Evolutionary conservation across 1,139 yeast species (phyloP), one percentile per base, ranked within the genome.

Genomic region (Ogataea hybrid): DNA sequence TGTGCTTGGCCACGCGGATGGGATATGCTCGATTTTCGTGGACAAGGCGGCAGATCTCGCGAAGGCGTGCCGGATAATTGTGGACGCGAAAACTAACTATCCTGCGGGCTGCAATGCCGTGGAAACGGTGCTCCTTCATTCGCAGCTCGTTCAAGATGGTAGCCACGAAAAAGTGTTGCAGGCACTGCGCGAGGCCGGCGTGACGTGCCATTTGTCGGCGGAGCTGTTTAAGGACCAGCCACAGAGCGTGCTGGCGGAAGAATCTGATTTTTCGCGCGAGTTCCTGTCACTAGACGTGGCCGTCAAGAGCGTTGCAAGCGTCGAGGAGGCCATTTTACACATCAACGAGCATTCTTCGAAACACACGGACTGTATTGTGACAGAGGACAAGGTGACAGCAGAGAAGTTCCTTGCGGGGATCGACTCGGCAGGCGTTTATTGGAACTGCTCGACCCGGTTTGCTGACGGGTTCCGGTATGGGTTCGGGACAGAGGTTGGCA

Each of bases 381-480:
- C 98, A 1, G 86, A 84, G 52, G 69, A 78, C 52, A 75, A 84
- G 57, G 71, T 58, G 5, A 69, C 68, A 6, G 97, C 98, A 0
- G 84, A 86, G 35, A 65, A 65, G 47, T 94, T 92, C 67, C 65
- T 90, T 57, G 81, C 82, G 62, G 95, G 90, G 22, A 77, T 94
- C 32, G 98, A 94, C 63, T 86, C 97, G 5, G 85, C 97, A 2
- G 97, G 97, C 43, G 96, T 92, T n/a, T 94, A 88, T 69, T 90
- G 97, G 97, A 94, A 94, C 61, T 90, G 95, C 39, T 85, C 96
- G 8, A 88, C 97, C 2, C 75, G 99, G 59, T 94, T 94, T 67
- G 97, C 98, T 8, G 99, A 94, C 65, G 99, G 99, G 2, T 92
- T 88, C 71, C 78, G 98, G 61, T 94, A 89, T 60, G 99, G 99